Conservation (phyloP, 805 yeast species). For the Saturnispora bothae region DNA sequence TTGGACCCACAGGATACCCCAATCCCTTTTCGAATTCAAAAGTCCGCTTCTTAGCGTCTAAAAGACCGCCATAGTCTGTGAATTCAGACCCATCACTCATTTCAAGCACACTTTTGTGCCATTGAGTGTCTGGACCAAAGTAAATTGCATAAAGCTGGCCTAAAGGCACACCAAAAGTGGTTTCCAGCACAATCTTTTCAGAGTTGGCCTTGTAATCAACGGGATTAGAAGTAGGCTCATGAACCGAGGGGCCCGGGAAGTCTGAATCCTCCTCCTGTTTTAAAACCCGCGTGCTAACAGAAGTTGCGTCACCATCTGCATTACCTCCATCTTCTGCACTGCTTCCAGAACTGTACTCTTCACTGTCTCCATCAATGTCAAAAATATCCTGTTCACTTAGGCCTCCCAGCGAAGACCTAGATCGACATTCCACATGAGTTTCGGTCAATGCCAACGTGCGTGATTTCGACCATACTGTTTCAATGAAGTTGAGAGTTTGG, state of each 20-base stretch:
- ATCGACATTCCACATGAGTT: slow-evolving; percentile 19
- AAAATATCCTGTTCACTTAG: slow-evolving; percentile 23
- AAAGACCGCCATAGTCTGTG: slow-evolving; percentile 30
- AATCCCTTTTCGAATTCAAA: slow-evolving; percentile 68
- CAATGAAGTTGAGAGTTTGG: slow-evolving; percentile 58
- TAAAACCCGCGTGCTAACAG: neutral
- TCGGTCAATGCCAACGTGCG: slow-evolving; percentile 24
- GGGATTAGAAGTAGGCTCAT: slow-evolving; percentile 44
- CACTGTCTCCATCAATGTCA: slow-evolving; percentile 25
- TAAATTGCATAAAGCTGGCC: slow-evolving; percentile 63
- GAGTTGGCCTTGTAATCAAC: slow-evolving; percentile 34
- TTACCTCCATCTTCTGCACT: slow-evolving; percentile 18
- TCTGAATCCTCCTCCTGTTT: neutral
- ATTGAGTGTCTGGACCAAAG: slow-evolving; percentile 49
- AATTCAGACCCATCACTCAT: slow-evolving; percentile 39
- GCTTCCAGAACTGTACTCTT: slow-evolving; percentile 5
- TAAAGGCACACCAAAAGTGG: slow-evolving; percentile 55
- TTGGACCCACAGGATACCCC: slow-evolving; percentile 82
- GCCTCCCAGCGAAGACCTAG: slow-evolving; percentile 12
- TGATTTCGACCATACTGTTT: slow-evolving; percentile 54
- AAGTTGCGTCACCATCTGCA: slow-evolving; percentile 9
- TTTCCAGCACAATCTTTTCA: slow-evolving; percentile 43
- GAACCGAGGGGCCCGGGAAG: slow-evolving; percentile 49
- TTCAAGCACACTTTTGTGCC: slow-evolving; percentile 30
- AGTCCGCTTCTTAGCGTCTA: slow-evolving; percentile 30